A percentile compares a stretch with the other conserved stretches of the same genome.
phyloP scores from a whole-genome alignment of 768 basidiomycete species.

The Tricholoma bakamatsutake region DNA sequence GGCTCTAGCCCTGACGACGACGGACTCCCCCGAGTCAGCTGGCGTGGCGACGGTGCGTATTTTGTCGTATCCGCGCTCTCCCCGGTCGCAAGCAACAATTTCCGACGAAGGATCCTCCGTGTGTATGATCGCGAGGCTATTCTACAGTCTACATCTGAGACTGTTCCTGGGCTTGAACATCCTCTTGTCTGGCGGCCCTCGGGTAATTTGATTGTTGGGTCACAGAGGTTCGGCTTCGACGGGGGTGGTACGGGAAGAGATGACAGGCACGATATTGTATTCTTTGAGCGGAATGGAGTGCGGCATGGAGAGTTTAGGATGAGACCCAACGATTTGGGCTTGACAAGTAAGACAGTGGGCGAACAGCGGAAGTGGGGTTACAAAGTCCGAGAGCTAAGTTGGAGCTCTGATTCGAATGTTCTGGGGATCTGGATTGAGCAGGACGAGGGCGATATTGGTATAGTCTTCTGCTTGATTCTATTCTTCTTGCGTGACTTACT shows the following conservation, averaged over 20 bases:
- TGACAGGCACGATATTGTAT: conserved; percentile 79
- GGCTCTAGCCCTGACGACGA: conserved; percentile 71
- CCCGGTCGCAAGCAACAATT: conserved; percentile 22
- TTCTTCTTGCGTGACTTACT: conserved; percentile 4
- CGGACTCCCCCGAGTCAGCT: conserved; percentile 65
- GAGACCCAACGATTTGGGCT: conserved; percentile 26
- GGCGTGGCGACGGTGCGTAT: conserved; percentile 90
- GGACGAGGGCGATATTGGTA: conserved; percentile 64
- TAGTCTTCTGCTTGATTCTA: conserved; percentile 18
- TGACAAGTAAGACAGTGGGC: conserved; percentile 25
- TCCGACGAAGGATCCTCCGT: conserved; percentile 53
- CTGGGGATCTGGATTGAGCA: conserved; percentile 81
- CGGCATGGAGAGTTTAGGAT: conserved; percentile 86
- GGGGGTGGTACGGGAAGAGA: conserved; percentile 62
- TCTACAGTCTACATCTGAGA: conserved; percentile 82
- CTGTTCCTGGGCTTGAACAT: conserved; percentile 78
- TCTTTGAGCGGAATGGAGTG: conserved; percentile 94
- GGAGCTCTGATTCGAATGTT: conserved; percentile 87
- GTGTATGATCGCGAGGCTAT: conserved; percentile 71
- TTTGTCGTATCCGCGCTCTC: conserved; percentile 82
- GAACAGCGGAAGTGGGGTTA: conserved; percentile 53
- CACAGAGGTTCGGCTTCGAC: conserved; percentile 77
- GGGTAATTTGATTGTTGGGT: conserved; percentile 77
- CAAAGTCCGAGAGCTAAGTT: conserved; percentile 67
- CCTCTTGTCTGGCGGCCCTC: conserved; percentile 79